Base-by-base conservation (phyloP, 306 rosid genomes). In the Cicer bijugum region DNA sequence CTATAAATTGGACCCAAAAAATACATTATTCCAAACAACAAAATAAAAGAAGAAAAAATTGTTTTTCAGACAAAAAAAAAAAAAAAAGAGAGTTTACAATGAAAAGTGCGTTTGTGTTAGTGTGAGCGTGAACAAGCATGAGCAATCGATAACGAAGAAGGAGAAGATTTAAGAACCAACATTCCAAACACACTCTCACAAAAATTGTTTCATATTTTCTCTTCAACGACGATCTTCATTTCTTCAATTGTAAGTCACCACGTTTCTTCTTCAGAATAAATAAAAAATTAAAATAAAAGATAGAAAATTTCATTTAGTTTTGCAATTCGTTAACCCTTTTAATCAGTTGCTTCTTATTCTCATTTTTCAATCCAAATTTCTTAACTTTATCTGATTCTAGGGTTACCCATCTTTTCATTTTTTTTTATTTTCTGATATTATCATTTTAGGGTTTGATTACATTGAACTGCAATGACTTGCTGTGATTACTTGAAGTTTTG, bases 371-470 rank as follows among this genome's bases (percentile, higher is more conserved):
- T 70, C 56, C 16, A 1, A 80, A 66, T 7, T 74, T 2, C 47
- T 50, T 0, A 16, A 52, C 77, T 69, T 48, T 4, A 37, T 9
- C 76, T 69, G 33, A 44, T 81, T 75, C 19, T 76, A 64, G 66
- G 70, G 81, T 65, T 70, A 8, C 56, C 64, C 69, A 14, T 28
- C 60, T 75, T n/a, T n/a, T 9, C 6, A 5, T 48, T 28, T 58
- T 67, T 47, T 1, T 44, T 1, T 45, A 10, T 19, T 16, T 50
- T 14, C 8, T 5, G 11, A 28, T 38, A 17, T 76, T 47, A 7
- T 71, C 6, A 57, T 59, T 17, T 58, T 77, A 82, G 85, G 85
- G 84, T 81, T 81, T 69, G 33, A 15, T 75, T 60, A 40, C 20
- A 7, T 45, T 55, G 10, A 10, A 9, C 38, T 65, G 10, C 74